phyloP scores from a whole-genome alignment of 371 early-diverging fungal genomes.

The Actinomucor elegans region DNA sequence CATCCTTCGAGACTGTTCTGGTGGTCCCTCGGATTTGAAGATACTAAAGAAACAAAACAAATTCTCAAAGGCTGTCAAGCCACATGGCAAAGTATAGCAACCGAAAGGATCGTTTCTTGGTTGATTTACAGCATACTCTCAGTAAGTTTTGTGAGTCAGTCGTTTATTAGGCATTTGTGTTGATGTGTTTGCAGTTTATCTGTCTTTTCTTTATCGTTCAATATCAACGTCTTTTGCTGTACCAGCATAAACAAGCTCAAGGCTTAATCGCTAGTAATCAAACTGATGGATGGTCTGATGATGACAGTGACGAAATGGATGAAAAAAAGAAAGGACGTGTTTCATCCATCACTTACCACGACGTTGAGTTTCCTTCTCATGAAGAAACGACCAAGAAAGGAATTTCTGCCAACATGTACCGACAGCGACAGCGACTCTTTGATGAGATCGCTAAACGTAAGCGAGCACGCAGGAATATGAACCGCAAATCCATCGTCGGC shows the following conservation, averaged over 20 bases:
- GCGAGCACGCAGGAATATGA: slow-evolving; percentile 11
- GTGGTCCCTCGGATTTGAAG: slow-evolving; percentile 18
- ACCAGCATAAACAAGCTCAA: slow-evolving; percentile 1
- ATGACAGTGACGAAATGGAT: background rate
- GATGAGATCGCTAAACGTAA: slow-evolving; percentile 29
- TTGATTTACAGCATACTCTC: slow-evolving; percentile 14
- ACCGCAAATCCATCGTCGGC: slow-evolving; percentile 1
- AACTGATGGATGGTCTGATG: slow-evolving; percentile 12
- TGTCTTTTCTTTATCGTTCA: background rate
- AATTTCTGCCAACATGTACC: slow-evolving; percentile 15
- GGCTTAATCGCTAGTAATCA: background rate
- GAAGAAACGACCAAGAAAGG: background rate
- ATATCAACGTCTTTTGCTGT: slow-evolving; percentile 1
- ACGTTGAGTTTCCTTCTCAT: slow-evolving; percentile 1
- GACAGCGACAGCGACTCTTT: slow-evolving; percentile 25
- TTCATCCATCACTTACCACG: slow-evolving; percentile 6
- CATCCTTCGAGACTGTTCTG: slow-evolving; percentile 17
- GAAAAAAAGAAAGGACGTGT: background rate
- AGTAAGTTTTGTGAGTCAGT: slow-evolving; percentile 11
- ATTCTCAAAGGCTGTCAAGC: slow-evolving; percentile 3
- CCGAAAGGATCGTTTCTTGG: slow-evolving; percentile 23
- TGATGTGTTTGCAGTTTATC: background rate
- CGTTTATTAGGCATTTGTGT: too few relatives aligned
- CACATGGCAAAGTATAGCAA: slow-evolving; percentile 19
- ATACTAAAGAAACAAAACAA: slow-evolving; percentile 11